These are phyloP conservation scores for Cordyceps cicadae DNA, from an alignment of 2,329 filamentous ascomycete species.

Conservation along the genomic window DNA sequence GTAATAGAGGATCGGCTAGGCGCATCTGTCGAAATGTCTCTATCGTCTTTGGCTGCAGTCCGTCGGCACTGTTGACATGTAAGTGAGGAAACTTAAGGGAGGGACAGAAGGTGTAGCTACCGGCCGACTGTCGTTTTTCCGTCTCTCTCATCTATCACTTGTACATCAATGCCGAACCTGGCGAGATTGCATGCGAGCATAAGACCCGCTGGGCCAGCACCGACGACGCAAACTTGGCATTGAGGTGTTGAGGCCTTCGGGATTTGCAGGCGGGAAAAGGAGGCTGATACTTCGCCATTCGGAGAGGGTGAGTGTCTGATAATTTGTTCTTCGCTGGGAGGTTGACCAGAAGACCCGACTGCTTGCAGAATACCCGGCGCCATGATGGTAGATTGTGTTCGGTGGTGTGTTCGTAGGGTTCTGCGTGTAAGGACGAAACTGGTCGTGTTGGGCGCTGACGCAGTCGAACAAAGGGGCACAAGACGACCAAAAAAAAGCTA, in stretches of 20 bases:
- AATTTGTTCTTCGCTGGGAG: constrained; percentile 14
- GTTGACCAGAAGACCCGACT: constrained; percentile 6
- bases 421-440: background rate
- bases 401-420: background rate
- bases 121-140: constrained; percentile 59
- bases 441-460: background rate
- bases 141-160: constrained; percentile 59
- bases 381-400: constrained; percentile 10
- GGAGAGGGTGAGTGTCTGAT: constrained; percentile 14
- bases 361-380: constrained; percentile 14
- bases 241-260: constrained; percentile 35
- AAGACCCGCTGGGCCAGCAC: constrained; percentile 47
- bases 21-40: constrained; percentile 68
- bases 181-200: constrained; percentile 50
- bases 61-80: constrained; percentile 47
- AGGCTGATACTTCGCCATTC: constrained; percentile 32
- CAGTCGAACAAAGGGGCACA: background rate
- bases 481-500: background rate
- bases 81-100: background rate
- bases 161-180: constrained; percentile 56
- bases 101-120: constrained; percentile 21
- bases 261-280: constrained; percentile 41
- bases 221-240: constrained; percentile 44
- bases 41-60: constrained; percentile 69
- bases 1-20: constrained; percentile 59